Evolutionary conservation across 2,329 filamentous ascomycete species (phyloP).

Genomic region (Ceratocystis huliohia): DNA sequence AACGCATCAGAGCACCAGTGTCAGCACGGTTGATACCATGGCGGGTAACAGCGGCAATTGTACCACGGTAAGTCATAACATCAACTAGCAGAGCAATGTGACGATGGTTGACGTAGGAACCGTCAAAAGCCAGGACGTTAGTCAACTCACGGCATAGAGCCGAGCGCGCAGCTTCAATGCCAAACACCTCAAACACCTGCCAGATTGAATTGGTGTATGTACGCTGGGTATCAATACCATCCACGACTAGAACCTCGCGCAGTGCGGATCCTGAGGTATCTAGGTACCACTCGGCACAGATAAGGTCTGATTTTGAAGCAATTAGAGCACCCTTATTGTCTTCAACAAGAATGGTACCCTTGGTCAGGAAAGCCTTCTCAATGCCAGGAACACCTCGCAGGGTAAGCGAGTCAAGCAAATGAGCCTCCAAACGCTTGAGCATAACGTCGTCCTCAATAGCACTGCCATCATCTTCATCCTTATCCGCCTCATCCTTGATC

Average conservation of each 20-base stretch:
- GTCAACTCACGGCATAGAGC: constrained; percentile 80
- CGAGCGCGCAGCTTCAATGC: constrained; percentile 85
- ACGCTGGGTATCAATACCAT: constrained; percentile 72
- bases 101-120: constrained; percentile 98
- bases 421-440: constrained; percentile 80
- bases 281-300: constrained; percentile 86
- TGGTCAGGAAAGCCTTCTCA: constrained; percentile 84
- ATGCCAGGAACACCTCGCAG: constrained; percentile 83
- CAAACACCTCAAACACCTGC: constrained; percentile 86
- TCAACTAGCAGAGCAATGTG: constrained; percentile 91
- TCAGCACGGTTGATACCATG: constrained; percentile 98
- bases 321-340: constrained; percentile 59
- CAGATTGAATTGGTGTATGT: constrained; percentile 95
- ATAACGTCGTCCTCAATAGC: constrained; percentile 77
- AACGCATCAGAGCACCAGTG: constrained; percentile 96
- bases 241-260: constrained; percentile 68
- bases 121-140: constrained; percentile 90
- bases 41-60: constrained; percentile 89
- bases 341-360: constrained; percentile 56
- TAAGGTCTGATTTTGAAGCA: constrained; percentile 57
- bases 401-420: constrained; percentile 81
- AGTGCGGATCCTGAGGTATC: constrained; percentile 88
- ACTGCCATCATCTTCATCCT: constrained; percentile 60
- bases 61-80: constrained; percentile 92
- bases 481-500: constrained; percentile 54